Conservation (phyloP, 1,139 yeast species). For the Taphrina flavorubra region DNA sequence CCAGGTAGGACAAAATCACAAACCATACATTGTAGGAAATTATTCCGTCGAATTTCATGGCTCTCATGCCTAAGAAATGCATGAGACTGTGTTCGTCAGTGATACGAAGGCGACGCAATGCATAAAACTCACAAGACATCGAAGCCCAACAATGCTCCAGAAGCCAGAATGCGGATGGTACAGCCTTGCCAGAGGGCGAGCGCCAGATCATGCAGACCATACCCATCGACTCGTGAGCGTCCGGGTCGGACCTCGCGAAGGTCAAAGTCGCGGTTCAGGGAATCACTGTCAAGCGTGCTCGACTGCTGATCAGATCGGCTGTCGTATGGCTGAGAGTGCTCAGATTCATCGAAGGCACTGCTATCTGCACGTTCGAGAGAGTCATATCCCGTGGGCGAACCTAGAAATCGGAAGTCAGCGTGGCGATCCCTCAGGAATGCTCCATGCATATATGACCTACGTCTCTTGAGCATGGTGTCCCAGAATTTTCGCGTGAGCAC, state of each 20-base stretch:
- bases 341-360: conserved; percentile 13
- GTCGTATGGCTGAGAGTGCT: conserved; percentile 17
- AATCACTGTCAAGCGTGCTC: conserved; percentile 23
- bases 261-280: conserved; percentile 15
- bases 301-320: conserved; percentile 19
- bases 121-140: conserved; percentile 26
- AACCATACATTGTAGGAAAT: conserved; percentile 1
- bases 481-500: conserved; percentile 10
- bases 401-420: too few relatives aligned
- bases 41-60: conserved; percentile 25
- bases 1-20: conserved; percentile 14
- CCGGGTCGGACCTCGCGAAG: conserved; percentile 14
- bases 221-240: neutral
- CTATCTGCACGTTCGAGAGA: conserved; percentile 3
- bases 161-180: conserved; percentile 12
- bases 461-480: neutral
- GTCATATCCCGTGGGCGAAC: conserved; percentile 7
- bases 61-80: conserved; percentile 34
- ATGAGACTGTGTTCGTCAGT: conserved; percentile 4
- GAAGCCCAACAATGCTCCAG: conserved; percentile 16
- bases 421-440: too few relatives aligned
- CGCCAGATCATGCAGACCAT: neutral
- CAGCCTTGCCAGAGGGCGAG: conserved; percentile 11
- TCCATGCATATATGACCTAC: neutral
- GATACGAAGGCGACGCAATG: neutral